A percentile compares a stretch with the other conserved stretches of the same genome.
Conservation (phyloP, 179 eudicot genomes). For the Actinidia arguta region DNA sequence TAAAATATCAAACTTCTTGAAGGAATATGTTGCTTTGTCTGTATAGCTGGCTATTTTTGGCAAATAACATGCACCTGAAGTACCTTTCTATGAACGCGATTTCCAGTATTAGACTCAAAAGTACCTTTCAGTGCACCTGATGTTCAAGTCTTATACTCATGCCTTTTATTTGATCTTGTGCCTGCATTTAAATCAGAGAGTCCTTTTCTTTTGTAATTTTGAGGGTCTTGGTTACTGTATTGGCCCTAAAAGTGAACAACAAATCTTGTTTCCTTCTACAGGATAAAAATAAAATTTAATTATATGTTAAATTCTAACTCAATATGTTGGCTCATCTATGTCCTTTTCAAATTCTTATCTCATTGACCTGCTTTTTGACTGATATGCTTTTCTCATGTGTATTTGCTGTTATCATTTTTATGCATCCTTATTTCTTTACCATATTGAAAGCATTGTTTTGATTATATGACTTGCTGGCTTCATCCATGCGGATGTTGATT, state of each 20-base stretch:
- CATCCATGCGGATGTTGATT: not conserved
- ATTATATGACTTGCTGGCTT: not conserved
- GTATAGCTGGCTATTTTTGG: constrained; percentile 2
- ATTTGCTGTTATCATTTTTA: no score
- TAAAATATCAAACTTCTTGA: not conserved
- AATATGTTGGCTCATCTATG: not conserved
- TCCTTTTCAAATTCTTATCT: not conserved
- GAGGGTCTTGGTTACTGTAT: not conserved
- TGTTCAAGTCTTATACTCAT: no score
- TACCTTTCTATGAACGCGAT: no score
- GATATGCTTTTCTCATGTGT: not conserved
- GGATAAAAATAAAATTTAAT: not conserved
- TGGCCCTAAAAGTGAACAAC: not conserved
- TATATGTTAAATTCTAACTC: not conserved
- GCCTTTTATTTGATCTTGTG: not conserved
- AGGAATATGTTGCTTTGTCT: not conserved
- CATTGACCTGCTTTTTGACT: not conserved
- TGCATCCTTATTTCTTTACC: not conserved
- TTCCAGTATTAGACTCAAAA: no score
- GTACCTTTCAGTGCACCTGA: no score
- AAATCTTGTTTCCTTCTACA: not conserved
- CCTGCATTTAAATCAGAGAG: not conserved
- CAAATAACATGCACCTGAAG: not conserved
- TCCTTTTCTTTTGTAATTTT: not conserved
- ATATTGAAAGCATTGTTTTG: constrained; percentile 2